These are phyloP conservation scores for Corymbia maculata DNA, from an alignment of 345 rosid species.

Conservation along the genomic window DNA sequence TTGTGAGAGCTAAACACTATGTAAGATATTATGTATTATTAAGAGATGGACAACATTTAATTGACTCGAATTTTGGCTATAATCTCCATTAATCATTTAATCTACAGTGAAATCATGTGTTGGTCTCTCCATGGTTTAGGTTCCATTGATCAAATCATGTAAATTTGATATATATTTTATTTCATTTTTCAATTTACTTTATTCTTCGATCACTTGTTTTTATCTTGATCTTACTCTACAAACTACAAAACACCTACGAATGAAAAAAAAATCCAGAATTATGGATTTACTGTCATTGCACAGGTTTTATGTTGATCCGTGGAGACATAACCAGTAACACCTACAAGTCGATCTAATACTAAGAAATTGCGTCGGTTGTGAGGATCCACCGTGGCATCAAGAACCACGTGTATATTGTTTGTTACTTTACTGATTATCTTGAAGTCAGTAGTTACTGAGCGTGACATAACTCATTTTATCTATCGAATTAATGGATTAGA, in stretches of 20 bases:
- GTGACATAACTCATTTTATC: not conserved
- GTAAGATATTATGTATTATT: not conserved
- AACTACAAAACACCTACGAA: not conserved
- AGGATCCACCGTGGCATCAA: not conserved
- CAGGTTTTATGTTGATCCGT: not conserved
- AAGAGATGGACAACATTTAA: not conserved
- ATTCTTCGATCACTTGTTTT: not conserved
- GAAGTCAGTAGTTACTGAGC: not conserved
- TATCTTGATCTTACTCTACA: not conserved
- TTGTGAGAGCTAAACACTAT: not conserved
- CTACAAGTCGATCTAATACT: not conserved
- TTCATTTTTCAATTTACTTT: not conserved
- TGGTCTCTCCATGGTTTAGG: not conserved
- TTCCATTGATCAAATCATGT: not conserved
- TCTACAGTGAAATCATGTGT: not conserved
- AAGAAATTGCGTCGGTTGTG: not conserved
- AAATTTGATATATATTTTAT: accelerated
- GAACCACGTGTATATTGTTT: not conserved
- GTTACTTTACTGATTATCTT: not conserved
- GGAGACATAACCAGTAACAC: not conserved
- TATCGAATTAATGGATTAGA: not conserved
- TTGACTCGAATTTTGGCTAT: not conserved
- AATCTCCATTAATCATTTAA: not conserved
- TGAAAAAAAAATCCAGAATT: not conserved
- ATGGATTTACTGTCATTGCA: not conserved